Evolutionary conservation across 1,284 basidiomycete species (phyloP).

Genomic region (Ceratobasidium theobromae): DNA sequence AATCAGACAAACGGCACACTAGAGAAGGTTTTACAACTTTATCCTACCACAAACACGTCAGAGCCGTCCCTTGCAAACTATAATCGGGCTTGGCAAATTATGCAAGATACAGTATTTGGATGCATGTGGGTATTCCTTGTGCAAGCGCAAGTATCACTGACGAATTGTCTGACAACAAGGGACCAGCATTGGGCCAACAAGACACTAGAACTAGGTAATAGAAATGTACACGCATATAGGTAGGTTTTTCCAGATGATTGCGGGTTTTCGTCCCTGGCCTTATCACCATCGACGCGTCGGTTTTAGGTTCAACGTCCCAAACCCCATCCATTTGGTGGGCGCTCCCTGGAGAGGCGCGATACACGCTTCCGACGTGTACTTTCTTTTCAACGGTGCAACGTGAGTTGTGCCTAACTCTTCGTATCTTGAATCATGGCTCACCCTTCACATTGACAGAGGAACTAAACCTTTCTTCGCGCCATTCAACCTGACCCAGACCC

Average conservation of each 20-base stretch:
- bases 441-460: conserved; percentile 42
- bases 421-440: not conserved
- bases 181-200: conserved; percentile 48
- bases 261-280: not conserved
- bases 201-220: conserved; percentile 41
- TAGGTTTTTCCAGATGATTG: conserved; percentile 32
- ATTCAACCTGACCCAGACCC: conserved; percentile 43
- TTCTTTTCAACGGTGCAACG: conserved; percentile 47
- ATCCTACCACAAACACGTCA: conserved; percentile 44
- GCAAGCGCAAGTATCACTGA: not conserved
- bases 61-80: conserved; percentile 48
- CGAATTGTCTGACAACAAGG: conserved; percentile 42
- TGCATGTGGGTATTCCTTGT: conserved; percentile 47
- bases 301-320: conserved; percentile 51
- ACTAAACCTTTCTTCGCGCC: not conserved
- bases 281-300: too few relatives aligned
- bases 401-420: not conserved
- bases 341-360: conserved; percentile 48
- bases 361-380: conserved; percentile 52
- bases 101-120: conserved; percentile 49
- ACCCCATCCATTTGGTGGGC: conserved; percentile 46
- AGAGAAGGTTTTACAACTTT: conserved; percentile 45
- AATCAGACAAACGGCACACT: conserved; percentile 49
- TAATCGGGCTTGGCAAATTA: conserved; percentile 49
- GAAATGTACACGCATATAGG: conserved; percentile 47